Base-by-base conservation (phyloP, 139 green algal species). In the Spirogloea muscicola region DNA sequence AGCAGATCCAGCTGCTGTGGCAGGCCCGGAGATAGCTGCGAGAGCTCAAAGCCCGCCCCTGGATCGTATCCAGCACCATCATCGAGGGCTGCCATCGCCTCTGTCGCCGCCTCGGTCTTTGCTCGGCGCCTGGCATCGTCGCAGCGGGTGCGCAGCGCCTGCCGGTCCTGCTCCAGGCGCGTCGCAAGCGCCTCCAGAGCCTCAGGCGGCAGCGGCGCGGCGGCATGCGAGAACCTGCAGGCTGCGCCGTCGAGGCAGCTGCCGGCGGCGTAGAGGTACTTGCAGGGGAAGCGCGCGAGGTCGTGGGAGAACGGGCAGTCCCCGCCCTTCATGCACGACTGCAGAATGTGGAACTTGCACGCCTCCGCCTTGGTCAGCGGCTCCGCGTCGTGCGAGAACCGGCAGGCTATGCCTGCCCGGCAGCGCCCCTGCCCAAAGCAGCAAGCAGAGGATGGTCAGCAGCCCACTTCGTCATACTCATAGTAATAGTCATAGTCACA, bases 251-350 rank as follows among this genome's bases (percentile, higher is more conserved):
- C 70, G 29, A 79, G 37, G 58, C 70, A 79, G 18, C 25, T 9
- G 18, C 25, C 31, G 7, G 6, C n/a, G 33, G 58, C 5, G 39
- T 74, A 42, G 58, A 65, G 63, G 44, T 40, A 79, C 58, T 79
- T 79, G 58, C 70, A 79, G n/a, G 70, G 70, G 61, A 79, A 79
- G 27, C 21, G 21, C 21, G 70, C 62, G 18, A 79, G 36, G 39
- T 79, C 70, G 27, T 79, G 70, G 9, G 70, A 79, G 37, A 46
- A 79, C 2, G 43, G 27, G 51, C 70, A 79, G n/a, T 79, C 70
- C 3, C 60, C 25, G 34, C 70, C 70, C 43, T 79, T 79, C 9
- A 79, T 58, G 58, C 70, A 79, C 36, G 41, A 63, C 3, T 77
- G 27, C 21, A 38, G 34, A 13, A 79, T 44, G 34, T 61, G 60